Conservation (phyloP, 2,329 filamentous ascomycete species). For the Beauveria brongniartii region DNA sequence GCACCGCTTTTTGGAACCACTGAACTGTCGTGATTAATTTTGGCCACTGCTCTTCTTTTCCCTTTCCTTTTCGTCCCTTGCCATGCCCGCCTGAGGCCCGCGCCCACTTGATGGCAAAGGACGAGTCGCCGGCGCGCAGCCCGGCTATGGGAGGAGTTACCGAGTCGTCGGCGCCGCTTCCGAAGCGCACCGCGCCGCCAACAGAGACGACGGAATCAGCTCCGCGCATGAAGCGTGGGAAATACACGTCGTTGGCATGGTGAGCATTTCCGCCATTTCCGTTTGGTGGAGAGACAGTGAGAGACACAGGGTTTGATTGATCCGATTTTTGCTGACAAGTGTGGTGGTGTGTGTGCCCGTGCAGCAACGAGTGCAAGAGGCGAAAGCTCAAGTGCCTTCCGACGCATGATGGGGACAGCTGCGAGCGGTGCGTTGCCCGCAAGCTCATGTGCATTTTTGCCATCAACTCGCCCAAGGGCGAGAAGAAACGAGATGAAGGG, state of each 20-base stretch:
- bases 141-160: background rate
- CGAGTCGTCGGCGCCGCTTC: background rate
- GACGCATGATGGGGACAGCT: slow-evolving; percentile 16
- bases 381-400: slow-evolving; percentile 33
- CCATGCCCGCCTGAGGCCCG: background rate
- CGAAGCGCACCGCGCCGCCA: slow-evolving; percentile 10
- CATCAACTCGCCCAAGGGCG: slow-evolving; percentile 15
- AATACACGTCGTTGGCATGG: slow-evolving; percentile 31
- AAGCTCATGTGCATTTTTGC: slow-evolving; percentile 21
- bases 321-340: background rate
- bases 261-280: slow-evolving; percentile 15
- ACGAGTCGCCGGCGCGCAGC: slow-evolving; percentile 1
- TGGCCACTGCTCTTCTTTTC: background rate
- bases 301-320: background rate
- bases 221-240: slow-evolving; percentile 24
- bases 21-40: too few species aligned
- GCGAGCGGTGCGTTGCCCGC: slow-evolving; percentile 23
- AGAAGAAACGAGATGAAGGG: slow-evolving; percentile 18
- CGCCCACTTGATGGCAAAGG: background rate
- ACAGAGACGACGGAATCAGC: background rate
- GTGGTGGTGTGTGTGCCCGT: background rate
- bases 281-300: background rate
- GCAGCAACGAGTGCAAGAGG: slow-evolving; percentile 31
- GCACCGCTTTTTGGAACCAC: background rate
- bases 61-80: too few species aligned